phyloP scores from a whole-genome alignment of 495 filamentous ascomycete genomes.

The Collariella sp. region DNA sequence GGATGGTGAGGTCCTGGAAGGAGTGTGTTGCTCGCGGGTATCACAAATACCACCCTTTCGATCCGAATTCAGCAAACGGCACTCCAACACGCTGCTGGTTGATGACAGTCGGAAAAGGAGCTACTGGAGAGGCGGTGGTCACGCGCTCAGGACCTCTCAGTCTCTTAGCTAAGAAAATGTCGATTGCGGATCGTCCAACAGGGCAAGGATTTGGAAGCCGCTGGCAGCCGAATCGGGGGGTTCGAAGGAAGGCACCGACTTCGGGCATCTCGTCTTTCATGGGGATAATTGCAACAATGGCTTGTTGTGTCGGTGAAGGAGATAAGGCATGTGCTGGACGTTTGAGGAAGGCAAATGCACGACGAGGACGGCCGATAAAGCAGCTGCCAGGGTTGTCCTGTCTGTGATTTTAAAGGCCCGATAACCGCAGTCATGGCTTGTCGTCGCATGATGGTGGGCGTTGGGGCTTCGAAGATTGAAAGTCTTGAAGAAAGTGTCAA shows the following conservation, averaged over 20 bases:
- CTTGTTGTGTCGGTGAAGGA: constrained; percentile 5
- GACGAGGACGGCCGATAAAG: background rate
- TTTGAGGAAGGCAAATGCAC: background rate
- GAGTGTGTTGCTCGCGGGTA: background rate
- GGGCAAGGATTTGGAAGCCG: constrained; percentile 17
- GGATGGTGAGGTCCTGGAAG: background rate
- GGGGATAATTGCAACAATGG: constrained; percentile 6
- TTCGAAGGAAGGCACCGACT: constrained; percentile 13
- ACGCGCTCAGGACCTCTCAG: constrained; percentile 17
- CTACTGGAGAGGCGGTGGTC: constrained; percentile 13
- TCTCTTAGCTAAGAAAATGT: constrained; percentile 29
- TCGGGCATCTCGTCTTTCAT: constrained; percentile 14
- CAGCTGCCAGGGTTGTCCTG: background rate
- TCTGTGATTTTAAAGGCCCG: background rate
- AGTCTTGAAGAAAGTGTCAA: background rate
- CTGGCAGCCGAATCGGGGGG: constrained; percentile 7
- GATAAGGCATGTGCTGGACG: constrained; percentile 10
- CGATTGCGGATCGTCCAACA: constrained; percentile 22
- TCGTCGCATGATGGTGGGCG: background rate
- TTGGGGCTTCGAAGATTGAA: background rate
- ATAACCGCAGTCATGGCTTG: background rate
- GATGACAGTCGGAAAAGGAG: constrained; percentile 6
- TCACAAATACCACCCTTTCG: background rate
- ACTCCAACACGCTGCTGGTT: background rate
- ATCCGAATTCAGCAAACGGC: background rate